phyloP scores from a whole-genome alignment of 352 stramenopile genomes.

The Phytophthora cryptogea region DNA sequence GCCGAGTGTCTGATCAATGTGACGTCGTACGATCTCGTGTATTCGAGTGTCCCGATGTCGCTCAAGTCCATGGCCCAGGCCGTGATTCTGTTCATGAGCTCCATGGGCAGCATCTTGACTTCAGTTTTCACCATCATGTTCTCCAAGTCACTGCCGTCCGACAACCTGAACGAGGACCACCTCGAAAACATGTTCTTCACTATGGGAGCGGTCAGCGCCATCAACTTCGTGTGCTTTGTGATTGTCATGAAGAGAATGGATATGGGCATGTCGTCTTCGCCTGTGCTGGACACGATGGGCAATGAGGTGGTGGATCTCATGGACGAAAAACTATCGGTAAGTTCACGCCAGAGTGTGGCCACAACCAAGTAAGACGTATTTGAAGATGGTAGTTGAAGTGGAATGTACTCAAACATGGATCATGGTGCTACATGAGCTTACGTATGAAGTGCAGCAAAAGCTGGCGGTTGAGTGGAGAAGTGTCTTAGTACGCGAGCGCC shows the following conservation, averaged over 20 bases:
- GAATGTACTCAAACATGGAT: conserved; percentile 24
- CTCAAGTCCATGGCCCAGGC: conserved; percentile 56
- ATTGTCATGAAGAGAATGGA: conserved; percentile 60
- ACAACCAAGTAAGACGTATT: conserved; percentile 15
- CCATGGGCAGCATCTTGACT: conserved; percentile 51
- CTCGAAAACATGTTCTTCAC: conserved; percentile 75
- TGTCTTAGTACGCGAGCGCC: conserved; percentile 29
- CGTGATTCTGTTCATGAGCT: conserved; percentile 48
- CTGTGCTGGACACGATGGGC: conserved; percentile 10
- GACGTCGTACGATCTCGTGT: conserved; percentile 63
- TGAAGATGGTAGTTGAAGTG: conserved; percentile 14
- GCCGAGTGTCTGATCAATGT: conserved; percentile 71
- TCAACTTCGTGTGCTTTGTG: conserved; percentile 60
- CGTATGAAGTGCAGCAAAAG: conserved; percentile 9
- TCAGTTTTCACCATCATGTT: conserved; percentile 61
- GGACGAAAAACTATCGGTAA: conserved; percentile 21
- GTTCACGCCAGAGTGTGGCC: conserved; percentile 18
- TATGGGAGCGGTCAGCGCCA: conserved; percentile 41
- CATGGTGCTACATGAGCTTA: conserved; percentile 23
- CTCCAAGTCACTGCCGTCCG: conserved; percentile 48
- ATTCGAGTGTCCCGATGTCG: conserved; percentile 56
- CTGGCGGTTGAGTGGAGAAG: neutral
- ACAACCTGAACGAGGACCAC: conserved; percentile 57
- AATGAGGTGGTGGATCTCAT: conserved; percentile 20
- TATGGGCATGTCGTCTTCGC: conserved; percentile 37